Evolutionary conservation across 2,329 filamentous ascomycete genomes (phyloP), one percentile per base, ranked within the genome.

Genomic region (Eutypella sp.): DNA sequence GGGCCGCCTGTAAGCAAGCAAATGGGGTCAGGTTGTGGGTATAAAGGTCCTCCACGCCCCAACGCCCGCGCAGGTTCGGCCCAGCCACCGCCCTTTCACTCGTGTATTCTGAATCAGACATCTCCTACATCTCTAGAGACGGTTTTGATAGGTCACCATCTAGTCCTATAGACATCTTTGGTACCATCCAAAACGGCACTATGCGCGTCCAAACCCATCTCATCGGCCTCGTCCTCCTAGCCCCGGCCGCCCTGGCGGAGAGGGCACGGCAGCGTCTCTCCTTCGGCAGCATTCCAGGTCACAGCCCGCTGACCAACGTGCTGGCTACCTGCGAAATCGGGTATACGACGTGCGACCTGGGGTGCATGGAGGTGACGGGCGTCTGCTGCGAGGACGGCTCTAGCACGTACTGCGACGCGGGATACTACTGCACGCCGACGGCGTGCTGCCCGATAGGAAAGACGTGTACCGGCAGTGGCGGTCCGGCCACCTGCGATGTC

Each of bases 371-470:
- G 3, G 8, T 33, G 3, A 42, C 43, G 9, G 44, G 40, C 19
- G 45, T 46, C 19, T 60, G 57, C 41, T 60, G 57, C 37, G 50
- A 55, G 13, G 56, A 58, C 40, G 50, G 49, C 37, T 57, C 54
- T 9, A 50, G 53, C 43, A 54, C 54, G 34, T 57, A 57, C 33
- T 59, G 57, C 31, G 24, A 34, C 5, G 29, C 31, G 3, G 53
- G 55, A 10, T 56, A 55, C 38, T 56, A 50, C 29, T 55, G 57
- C 41, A 38, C 55, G 11, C 50, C 57, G 5, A 36, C 47, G 25
- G 51, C 46, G 3, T 59, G 57, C 47, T 59, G 57, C 34, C 56
- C 53, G 5, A 44, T 52, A 7, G 57, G 57, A 4, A 43, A 58
- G 46, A 41, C 41, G 10, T 56, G 53, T 42, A 43, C 27, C 19